Evolutionary conservation across 805 yeast genomes (phyloP), one percentile per base, ranked within the genome.

Genomic region (Suhomyces emberorum): DNA sequence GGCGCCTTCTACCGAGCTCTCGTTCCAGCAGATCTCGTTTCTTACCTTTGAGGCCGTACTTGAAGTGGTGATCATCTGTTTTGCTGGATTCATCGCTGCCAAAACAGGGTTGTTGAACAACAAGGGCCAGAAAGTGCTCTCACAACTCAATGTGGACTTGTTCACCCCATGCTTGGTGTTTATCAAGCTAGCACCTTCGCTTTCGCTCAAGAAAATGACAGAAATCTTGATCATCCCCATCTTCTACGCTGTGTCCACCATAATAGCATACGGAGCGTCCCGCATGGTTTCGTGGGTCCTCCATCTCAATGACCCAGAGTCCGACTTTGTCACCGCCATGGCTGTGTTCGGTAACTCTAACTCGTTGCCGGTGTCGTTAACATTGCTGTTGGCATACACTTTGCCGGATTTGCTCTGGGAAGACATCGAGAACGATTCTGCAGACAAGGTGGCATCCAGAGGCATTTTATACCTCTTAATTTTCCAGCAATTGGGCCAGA

Each of bases 161-260:
- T 91, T 93, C 69, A 93, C 98, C 15, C 98, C 98, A 6, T 89
- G 96, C 49, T 77, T 91, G 69, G 88, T 91, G 49, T 93, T 91
- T 61, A 75, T 87, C 46, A 93, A 93, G 58, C 68, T 77, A 37
- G 82, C 80, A 14, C 70, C 79, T 5, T 72, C 79, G 14, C 64
- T 93, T 31, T 81, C 93, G 4, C 60, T 89, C 42, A 72, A 79
- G 47, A 89, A 88, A 52, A 73, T 93, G 52, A 54, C 81, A 27
- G 97, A 91, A 53, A 76, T 91, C 32, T 74, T 86, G 30, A 67
- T 89, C 33, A 88, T 91, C 41, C 98, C 98, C 9, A 61, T 88
- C 7, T 78, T 91, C 45, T 91, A 75, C 57, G 87, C 79, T n/a
- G 45, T 89, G 19, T 77, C 88, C n/a, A 88, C 97, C 0, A 77